A percentile compares a stretch with the other conserved stretches of the same genome.
These are phyloP conservation scores for Spinellus fusiger DNA, from an alignment of 192 early-diverging fungal genomes.

Conservation along the genomic window DNA sequence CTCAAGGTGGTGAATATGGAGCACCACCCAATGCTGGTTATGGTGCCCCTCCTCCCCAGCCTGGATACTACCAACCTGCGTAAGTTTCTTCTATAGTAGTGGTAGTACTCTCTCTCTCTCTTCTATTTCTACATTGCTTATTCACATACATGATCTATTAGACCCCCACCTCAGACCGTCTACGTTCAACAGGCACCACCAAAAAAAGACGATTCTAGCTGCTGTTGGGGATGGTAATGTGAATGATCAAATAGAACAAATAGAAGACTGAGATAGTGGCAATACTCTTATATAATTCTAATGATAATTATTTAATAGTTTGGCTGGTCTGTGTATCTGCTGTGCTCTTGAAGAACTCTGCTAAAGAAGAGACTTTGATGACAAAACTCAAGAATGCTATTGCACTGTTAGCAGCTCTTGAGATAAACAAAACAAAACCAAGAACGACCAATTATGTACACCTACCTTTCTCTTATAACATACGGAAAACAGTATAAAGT, in stretches of 20 bases:
- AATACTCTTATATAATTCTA: background rate
- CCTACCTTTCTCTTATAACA: no score
- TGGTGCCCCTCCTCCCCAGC: background rate
- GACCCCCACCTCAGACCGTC: conserved; percentile 17
- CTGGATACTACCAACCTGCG: background rate
- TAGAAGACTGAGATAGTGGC: background rate
- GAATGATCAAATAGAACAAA: background rate
- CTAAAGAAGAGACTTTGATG: no score
- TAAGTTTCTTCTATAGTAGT: background rate
- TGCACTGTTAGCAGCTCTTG: no score
- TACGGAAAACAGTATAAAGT: no score
- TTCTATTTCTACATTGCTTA: background rate
- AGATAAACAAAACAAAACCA: no score
- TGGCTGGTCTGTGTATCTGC: conserved; percentile 13
- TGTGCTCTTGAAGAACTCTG: conserved; percentile 14
- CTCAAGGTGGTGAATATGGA: background rate
- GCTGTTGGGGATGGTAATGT: conserved; percentile 24
- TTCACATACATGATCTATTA: background rate
- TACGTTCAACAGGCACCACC: conserved; percentile 22
- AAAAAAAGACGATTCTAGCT: background rate
- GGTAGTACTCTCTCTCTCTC: background rate
- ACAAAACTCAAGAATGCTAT: no score
- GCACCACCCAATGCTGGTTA: background rate
- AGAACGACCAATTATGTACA: no score
- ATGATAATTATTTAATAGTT: conserved; percentile 1